These are phyloP conservation scores for Monosporascus sp. DNA, from an alignment of 2,329 filamentous ascomycete species.

Conservation along the genomic window DNA sequence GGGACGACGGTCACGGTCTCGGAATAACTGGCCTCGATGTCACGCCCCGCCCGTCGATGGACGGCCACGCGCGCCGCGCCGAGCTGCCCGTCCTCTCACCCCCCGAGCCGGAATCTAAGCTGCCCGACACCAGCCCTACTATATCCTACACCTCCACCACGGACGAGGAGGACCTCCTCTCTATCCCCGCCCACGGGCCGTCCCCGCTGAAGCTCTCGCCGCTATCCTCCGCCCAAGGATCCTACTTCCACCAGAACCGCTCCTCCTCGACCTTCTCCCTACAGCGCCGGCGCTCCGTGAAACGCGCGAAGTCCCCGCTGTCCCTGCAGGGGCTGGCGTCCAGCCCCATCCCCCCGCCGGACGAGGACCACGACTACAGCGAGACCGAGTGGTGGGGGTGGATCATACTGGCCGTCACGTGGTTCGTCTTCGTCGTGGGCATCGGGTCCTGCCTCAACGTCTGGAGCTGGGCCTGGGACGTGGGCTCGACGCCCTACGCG, in stretches of 20 bases:
- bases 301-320: slow-evolving; percentile 55
- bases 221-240: slow-evolving; percentile 55
- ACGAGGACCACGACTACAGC: slow-evolving; percentile 75
- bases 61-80: slow-evolving; percentile 36
- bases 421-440: slow-evolving; percentile 91
- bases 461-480: slow-evolving; percentile 99
- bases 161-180: slow-evolving; percentile 74
- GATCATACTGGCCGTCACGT: slow-evolving; percentile 85
- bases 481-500: slow-evolving; percentile 91
- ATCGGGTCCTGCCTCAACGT: slow-evolving; percentile 94
- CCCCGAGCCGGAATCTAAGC: slow-evolving; percentile 13
- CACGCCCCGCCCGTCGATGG: slow-evolving; percentile 41
- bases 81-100: slow-evolving; percentile 21
- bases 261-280: slow-evolving; percentile 24
- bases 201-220: slow-evolving; percentile 35
- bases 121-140: slow-evolving; percentile 43
- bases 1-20: slow-evolving; percentile 36
- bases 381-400: slow-evolving; percentile 99
- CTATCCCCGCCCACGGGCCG: slow-evolving; percentile 49
- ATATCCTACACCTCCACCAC: slow-evolving; percentile 68
- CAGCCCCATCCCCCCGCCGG: slow-evolving; percentile 42
- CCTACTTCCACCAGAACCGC: slow-evolving; percentile 46
- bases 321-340: slow-evolving; percentile 49
- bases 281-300: slow-evolving; percentile 43
- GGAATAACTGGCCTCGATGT: slow-evolving; percentile 37